phyloP scores from a whole-genome alignment of 2,329 filamentous ascomycete genomes.

The Ampelomyces quisqualis region DNA sequence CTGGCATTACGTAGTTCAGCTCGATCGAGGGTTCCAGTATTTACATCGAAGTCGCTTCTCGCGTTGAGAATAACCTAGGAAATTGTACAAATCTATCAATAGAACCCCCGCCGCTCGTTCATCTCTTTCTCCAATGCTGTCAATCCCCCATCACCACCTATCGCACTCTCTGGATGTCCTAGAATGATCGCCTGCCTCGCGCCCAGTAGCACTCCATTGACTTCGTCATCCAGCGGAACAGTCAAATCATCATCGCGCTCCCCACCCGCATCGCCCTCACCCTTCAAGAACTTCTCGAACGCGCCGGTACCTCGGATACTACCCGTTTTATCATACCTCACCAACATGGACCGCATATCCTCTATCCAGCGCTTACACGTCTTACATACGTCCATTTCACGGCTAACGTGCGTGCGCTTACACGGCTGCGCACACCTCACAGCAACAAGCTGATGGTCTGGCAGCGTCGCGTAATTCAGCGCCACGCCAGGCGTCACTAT shows the following conservation, averaged over 20 bases:
- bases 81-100: too few species aligned
- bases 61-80: too few species aligned
- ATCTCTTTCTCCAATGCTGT: conserved; percentile 14
- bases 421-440: conserved; percentile 21
- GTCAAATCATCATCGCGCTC: conserved; percentile 23
- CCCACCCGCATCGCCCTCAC: conserved; percentile 21
- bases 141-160: conserved; percentile 15
- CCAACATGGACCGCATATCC: conserved; percentile 36
- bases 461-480: conserved; percentile 25
- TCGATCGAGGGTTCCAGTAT: too few species aligned
- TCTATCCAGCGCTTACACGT: conserved; percentile 29
- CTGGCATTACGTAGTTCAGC: too few species aligned
- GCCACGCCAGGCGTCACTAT: too few species aligned
- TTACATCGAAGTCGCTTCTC: too few species aligned
- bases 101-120: conserved; percentile 3
- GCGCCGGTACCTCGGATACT: conserved; percentile 33
- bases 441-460: conserved; percentile 29
- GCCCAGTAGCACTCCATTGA: conserved; percentile 12
- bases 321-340: conserved; percentile 32
- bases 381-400: conserved; percentile 33
- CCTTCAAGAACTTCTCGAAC: conserved; percentile 34
- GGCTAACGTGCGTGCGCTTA: conserved; percentile 25
- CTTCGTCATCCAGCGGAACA: conserved; percentile 19
- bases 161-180: conserved; percentile 21
- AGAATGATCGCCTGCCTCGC: conserved; percentile 29